Conservation (phyloP, 108 stramenopile genomes). For the Nitzschia palea region DNA sequence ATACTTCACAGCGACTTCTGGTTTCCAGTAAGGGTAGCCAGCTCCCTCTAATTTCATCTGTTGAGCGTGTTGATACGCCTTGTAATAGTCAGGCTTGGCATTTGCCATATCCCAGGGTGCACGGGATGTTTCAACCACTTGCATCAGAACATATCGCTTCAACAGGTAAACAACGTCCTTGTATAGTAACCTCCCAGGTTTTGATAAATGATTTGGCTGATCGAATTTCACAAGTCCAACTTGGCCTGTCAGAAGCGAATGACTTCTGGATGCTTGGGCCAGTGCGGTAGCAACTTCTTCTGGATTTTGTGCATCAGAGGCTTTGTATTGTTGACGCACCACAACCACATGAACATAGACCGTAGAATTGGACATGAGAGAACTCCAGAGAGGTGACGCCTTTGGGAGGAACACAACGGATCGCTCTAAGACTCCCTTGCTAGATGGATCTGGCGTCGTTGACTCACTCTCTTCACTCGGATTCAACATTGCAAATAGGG, state of each 20-base stretch:
- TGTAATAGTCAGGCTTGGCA: slow-evolving; percentile 55
- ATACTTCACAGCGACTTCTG: slow-evolving; percentile 75
- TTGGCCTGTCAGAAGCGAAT: slow-evolving; percentile 61
- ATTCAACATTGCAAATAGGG: background rate
- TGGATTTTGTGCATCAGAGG: background rate
- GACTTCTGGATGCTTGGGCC: slow-evolving; percentile 21
- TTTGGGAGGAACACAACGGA: slow-evolving; percentile 53
- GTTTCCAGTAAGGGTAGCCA: slow-evolving; percentile 84
- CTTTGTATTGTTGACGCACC: slow-evolving; percentile 37
- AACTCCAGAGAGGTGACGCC: slow-evolving; percentile 59
- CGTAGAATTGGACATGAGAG: slow-evolving; percentile 64
- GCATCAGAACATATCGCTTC: slow-evolving; percentile 35
- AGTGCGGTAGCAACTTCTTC: slow-evolving; percentile 23
- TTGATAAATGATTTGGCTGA: slow-evolving; percentile 62
- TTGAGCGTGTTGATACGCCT: slow-evolving; percentile 46
- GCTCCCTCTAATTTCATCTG: slow-evolving; percentile 55
- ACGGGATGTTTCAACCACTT: slow-evolving; percentile 3
- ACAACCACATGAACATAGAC: slow-evolving; percentile 70
- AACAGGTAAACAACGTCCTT: slow-evolving; percentile 62
- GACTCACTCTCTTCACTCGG: background rate
- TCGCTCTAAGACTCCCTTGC: slow-evolving; percentile 21
- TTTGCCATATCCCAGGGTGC: slow-evolving; percentile 77
- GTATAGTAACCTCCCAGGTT: slow-evolving; percentile 64
- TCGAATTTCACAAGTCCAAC: slow-evolving; percentile 78
- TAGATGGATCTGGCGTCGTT: slow-evolving; percentile 21